phyloP scores from a whole-genome alignment of 441 rosid species.

The Lepidium campestre region DNA sequence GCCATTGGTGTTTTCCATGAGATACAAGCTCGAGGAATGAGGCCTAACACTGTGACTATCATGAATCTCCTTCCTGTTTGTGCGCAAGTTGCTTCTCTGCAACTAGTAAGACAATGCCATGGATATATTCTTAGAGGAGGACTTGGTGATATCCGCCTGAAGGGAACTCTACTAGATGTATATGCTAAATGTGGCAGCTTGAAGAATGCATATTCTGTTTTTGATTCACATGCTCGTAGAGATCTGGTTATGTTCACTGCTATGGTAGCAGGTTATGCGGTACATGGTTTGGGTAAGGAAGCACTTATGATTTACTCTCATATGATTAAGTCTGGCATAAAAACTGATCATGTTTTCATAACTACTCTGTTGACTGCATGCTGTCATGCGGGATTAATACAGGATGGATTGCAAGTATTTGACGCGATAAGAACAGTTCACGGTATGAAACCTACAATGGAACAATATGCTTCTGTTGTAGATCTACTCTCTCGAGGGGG shows the following conservation, averaged over 20 bases:
- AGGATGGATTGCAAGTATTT: conserved; percentile 61
- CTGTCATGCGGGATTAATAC: conserved; percentile 72
- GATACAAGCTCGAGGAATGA: conserved; percentile 55
- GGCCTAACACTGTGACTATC: conserved; percentile 68
- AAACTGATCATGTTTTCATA: conserved; percentile 70
- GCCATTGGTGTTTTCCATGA: conserved; percentile 50
- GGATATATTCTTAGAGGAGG: conserved; percentile 56
- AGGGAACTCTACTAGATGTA: conserved; percentile 61
- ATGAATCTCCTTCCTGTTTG: conserved; percentile 73
- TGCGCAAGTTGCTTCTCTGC: conserved; percentile 49
- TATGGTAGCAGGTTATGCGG: conserved; percentile 73
- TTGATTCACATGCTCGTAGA: conserved; percentile 41
- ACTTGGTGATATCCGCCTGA: conserved; percentile 49
- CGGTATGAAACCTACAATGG: conserved; percentile 64
- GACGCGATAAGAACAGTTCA: conserved; percentile 43
- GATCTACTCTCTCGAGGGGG: conserved; percentile 90
- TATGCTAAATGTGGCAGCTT: conserved; percentile 81
- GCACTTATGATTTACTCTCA: conserved; percentile 55
- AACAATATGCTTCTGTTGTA: conserved; percentile 68
- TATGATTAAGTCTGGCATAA: conserved; percentile 50
- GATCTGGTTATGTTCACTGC: conserved; percentile 74
- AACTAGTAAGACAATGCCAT: conserved; percentile 67
- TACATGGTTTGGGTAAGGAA: conserved; percentile 80
- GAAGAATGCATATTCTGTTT: conserved; percentile 51
- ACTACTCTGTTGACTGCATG: conserved; percentile 76